Conservation (phyloP, 2,329 filamentous ascomycete species). For the Mycosphaerelloides madeirae region DNA sequence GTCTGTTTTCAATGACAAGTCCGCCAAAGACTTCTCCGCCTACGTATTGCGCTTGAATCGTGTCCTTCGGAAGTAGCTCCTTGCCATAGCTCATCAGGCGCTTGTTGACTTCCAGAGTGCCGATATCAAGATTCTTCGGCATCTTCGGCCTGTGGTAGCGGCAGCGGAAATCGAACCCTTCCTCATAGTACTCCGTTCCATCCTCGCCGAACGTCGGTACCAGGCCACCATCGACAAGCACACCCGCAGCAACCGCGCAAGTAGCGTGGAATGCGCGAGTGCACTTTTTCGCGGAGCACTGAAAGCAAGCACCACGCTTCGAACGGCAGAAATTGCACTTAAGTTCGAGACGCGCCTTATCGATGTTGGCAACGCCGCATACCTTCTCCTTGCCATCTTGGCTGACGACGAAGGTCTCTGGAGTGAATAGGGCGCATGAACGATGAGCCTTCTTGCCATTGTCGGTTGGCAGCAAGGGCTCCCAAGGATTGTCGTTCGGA, state of each 20-base stretch:
- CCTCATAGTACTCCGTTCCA: conserved; percentile 85
- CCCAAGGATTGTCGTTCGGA: conserved; percentile 78
- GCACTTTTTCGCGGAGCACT: conserved; percentile 93
- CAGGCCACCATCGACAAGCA: conserved; percentile 82
- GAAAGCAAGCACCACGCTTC: conserved; percentile 92
- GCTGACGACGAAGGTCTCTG: conserved; percentile 80
- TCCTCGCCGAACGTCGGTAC: conserved; percentile 86
- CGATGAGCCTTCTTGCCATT: conserved; percentile 83
- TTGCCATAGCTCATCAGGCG: conserved; percentile 65
- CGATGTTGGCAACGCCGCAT: conserved; percentile 73
- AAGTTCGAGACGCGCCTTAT: conserved; percentile 80
- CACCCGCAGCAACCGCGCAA: conserved; percentile 85
- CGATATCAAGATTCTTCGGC: conserved; percentile 58
- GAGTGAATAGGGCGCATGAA: conserved; percentile 83
- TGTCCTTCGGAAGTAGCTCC: conserved; percentile 64
- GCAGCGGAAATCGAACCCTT: conserved; percentile 88
- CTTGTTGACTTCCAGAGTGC: conserved; percentile 64
- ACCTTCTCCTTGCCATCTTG: conserved; percentile 67
- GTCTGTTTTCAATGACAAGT: conserved; percentile 76
- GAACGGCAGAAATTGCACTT: conserved; percentile 95
- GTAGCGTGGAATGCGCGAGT: conserved; percentile 90
- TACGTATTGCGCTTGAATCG: conserved; percentile 81
- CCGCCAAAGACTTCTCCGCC: conserved; percentile 88
- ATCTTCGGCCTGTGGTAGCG: conserved; percentile 89
- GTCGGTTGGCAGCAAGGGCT: conserved; percentile 80